phyloP scores from a whole-genome alignment of 2,329 filamentous ascomycete species.

The Paracamarosporium sp. region DNA sequence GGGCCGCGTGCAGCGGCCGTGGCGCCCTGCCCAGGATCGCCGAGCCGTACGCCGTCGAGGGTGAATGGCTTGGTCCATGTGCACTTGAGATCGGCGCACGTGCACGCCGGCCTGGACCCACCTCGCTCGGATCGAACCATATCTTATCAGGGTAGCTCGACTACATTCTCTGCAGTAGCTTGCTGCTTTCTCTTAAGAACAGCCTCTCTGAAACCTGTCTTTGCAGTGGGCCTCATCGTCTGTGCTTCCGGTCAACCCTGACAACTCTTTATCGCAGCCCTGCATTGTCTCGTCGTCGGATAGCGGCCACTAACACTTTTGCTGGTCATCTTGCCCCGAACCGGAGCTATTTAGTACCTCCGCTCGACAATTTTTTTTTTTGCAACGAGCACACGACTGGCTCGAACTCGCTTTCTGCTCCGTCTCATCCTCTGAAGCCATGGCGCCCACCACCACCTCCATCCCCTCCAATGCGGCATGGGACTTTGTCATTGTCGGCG shows the following conservation, averaged over 20 bases:
- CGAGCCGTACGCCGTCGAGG: too few species aligned
- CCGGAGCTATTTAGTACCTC: conserved; percentile 12
- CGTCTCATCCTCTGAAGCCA: conserved; percentile 13
- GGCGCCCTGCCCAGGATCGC: background rate
- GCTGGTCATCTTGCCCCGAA: background rate
- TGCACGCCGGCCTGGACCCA: conserved; percentile 31
- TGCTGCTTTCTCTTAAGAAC: background rate
- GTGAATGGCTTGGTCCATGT: background rate
- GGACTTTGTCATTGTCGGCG: conserved; percentile 86
- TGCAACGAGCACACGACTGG: conserved; percentile 2
- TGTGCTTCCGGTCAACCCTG: conserved; percentile 1
- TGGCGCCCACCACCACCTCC: conserved; percentile 67
- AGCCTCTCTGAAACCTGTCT: background rate
- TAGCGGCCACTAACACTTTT: conserved; percentile 3
- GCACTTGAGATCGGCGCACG: background rate
- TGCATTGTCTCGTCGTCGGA: conserved; percentile 9
- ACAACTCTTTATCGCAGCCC: background rate
- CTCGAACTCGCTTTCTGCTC: background rate
- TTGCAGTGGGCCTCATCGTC: background rate
- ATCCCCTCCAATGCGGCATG: conserved; percentile 69
- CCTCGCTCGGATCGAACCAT: conserved; percentile 24
- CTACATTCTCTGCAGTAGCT: conserved; percentile 34
- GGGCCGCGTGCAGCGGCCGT: background rate
- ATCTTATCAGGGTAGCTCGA: conserved; percentile 37
- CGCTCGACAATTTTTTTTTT: conserved; percentile 5